Conservation (phyloP, 108 stramenopile species). For the Nannochloropsis gaditana region DNA sequence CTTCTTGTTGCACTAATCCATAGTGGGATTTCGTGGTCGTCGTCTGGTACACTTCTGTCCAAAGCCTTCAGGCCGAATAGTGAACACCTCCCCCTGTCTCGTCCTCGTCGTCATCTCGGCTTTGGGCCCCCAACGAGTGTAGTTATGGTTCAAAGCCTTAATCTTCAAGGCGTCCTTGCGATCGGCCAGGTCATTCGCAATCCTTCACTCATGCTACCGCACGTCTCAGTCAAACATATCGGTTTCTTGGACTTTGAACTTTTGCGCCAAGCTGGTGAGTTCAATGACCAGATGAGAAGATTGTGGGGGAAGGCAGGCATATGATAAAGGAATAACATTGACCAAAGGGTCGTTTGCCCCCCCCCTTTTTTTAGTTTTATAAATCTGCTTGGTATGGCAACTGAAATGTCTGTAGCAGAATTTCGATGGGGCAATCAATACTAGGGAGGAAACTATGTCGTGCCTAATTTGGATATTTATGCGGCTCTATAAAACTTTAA, state of each 20-base stretch:
- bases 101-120: constrained; percentile 4
- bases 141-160: not conserved
- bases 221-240: constrained; percentile 32
- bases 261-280: not conserved
- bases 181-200: constrained; percentile 27
- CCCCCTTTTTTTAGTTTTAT: not conserved
- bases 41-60: too few relatives aligned
- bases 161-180: not conserved
- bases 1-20: too few relatives aligned
- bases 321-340: constrained; percentile 27
- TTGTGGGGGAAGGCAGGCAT: not conserved
- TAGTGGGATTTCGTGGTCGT: too few relatives aligned
- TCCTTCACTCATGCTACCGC: constrained; percentile 39
- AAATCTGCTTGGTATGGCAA: not conserved
- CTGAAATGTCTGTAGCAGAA: not conserved
- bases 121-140: not conserved
- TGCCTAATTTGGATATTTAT: too few relatives aligned
- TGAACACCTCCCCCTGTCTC: not conserved
- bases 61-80: too few relatives aligned
- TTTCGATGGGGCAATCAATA: not conserved
- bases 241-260: constrained; percentile 35
- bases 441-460: too few relatives aligned
- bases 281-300: not conserved
- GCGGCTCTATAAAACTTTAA: too few relatives aligned
- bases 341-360: constrained; percentile 23